Base-by-base conservation (phyloP, 139 green algal species). In the Ettlia oleoabundans region DNA sequence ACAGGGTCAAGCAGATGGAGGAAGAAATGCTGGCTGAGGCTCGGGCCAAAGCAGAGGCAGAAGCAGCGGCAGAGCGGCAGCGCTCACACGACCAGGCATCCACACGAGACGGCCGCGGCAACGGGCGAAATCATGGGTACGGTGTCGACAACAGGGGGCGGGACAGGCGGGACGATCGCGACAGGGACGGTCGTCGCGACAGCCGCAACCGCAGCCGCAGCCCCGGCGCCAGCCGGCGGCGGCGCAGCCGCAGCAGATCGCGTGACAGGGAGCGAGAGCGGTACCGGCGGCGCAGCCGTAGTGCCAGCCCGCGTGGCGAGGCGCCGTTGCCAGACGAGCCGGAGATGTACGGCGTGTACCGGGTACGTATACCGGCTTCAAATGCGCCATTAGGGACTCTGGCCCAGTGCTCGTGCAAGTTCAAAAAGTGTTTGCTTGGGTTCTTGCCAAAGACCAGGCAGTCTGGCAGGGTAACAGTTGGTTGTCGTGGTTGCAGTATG, bases 311-410 rank as follows among this genome's bases (percentile, higher is more conserved):
- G 61, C 41, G 76, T 3, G 51, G 62, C 41, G n/a, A 35, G 62
- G 33, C 67, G 78, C 86, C 82, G 47, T 53, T 93, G 76, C 84
- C 81, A 2, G 89, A 92, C 6, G 89, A 89, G 55, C 89, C 95
- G 1, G 92, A 93, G 87, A 80, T 96, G 28, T 95, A 93, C 30
- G 88, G 73, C 1, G 86, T 97, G 65, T 98, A 97, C 86, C 80
- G 84, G 72, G 81, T 85, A 58, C 4, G 58, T 30, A 24, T 21
- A 24, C 30, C 15, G 4, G 69, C 35, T 41, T 4, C 41, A 19
- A 8, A 26, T 40, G 22, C n/a, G n/a, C n/a, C n/a, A n/a, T n/a
- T n/a, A n/a, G n/a, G n/a, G n/a, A n/a, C n/a, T n/a, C n/a, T n/a
- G n/a, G n/a, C n/a, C n/a, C n/a, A n/a, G n/a, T n/a, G n/a, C n/a